Conservation (phyloP, 192 early-diverging fungal genomes). For the Coemansia sp. region DNA sequence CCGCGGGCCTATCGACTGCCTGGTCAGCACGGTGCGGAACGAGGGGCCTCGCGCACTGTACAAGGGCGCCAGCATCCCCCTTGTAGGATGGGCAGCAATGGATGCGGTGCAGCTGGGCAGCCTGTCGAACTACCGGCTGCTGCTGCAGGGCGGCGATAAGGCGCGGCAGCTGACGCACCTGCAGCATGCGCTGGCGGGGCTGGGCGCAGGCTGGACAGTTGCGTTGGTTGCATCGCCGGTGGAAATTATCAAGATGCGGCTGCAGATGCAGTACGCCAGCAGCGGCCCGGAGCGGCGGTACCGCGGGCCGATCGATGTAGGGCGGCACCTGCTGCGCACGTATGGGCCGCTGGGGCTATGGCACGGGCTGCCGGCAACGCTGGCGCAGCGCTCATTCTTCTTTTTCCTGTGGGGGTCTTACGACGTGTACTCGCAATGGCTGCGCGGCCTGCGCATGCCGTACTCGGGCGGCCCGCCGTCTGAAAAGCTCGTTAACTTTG, state of each 20-base stretch:
- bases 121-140: conserved; percentile 74
- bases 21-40: conserved; percentile 61
- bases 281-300: conserved; percentile 68
- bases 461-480: conserved; percentile 32
- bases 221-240: conserved; percentile 79
- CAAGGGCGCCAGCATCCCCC: conserved; percentile 88
- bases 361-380: conserved; percentile 79
- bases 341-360: conserved; percentile 81
- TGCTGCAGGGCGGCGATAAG: conserved; percentile 64
- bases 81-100: conserved; percentile 91
- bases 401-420: conserved; percentile 59
- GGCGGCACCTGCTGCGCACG: conserved; percentile 63
- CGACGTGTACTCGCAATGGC: conserved; percentile 52
- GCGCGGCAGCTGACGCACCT: conserved; percentile 59
- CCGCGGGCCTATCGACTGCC: conserved; percentile 68
- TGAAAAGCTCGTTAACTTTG: conserved; percentile 65
- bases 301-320: conserved; percentile 83
- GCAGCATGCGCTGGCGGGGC: conserved; percentile 69
- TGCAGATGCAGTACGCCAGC: conserved; percentile 71
- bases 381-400: conserved; percentile 87
- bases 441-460: conserved; percentile 47
- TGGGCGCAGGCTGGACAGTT: conserved; percentile 74
- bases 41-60: conserved; percentile 79
- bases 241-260: conserved; percentile 69
- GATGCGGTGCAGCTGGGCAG: conserved; percentile 75